Base-by-base conservation (phyloP, 441 rosid genomes). In the Aleurites moluccanus region DNA sequence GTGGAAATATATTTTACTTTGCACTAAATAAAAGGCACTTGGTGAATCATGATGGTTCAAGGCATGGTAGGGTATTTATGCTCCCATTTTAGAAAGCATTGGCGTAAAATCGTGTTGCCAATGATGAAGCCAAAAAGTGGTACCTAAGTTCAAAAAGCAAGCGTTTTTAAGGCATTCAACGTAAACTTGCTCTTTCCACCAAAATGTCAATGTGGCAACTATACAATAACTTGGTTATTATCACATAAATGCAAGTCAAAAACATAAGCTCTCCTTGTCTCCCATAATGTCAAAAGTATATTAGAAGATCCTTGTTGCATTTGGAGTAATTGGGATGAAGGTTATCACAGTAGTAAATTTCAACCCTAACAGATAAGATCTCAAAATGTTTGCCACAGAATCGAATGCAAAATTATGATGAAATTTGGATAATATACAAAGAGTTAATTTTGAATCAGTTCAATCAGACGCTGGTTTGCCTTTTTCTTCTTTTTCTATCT, bases 1-100 rank as follows among this genome's bases (percentile, higher is more conserved):
- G 35, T 66, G 55, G 53, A 66, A 27, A 67, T 16, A 45, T 67
- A 67, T 3, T 68, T 50, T 47, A 67, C 6, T 67, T 8, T 35
- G 56, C 56, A 55, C 56, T 74, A 55, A 67, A 53, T 10, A 53
- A 52, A 65, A n/a, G n/a, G 78, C 40, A 40, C 16, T 27, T 25
- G 14, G 10, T 11, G 55, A 27, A 38, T 73, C 64, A 66, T 74
- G 55, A 63, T 47, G 64, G 60, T 42, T 35, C 14, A 4, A 30
- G 30, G 18, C 10, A 28, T 44, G 40, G 61, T 27, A 44, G 52
- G 64, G 73, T 28, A 47, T 44, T 18, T 35, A 21, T 20, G 73
- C 49, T 69, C 68, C 69, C 25, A 28, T 64, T 70, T 64, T 21
- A 16, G 16, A 13, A 30, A 45, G 57, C 38, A 61, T 56, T 8